A percentile compares a stretch with the other conserved stretches of the same genome.
phyloP scores from a whole-genome alignment of 2,329 filamentous ascomycete genomes.

The Colletotrichum somersetense region DNA sequence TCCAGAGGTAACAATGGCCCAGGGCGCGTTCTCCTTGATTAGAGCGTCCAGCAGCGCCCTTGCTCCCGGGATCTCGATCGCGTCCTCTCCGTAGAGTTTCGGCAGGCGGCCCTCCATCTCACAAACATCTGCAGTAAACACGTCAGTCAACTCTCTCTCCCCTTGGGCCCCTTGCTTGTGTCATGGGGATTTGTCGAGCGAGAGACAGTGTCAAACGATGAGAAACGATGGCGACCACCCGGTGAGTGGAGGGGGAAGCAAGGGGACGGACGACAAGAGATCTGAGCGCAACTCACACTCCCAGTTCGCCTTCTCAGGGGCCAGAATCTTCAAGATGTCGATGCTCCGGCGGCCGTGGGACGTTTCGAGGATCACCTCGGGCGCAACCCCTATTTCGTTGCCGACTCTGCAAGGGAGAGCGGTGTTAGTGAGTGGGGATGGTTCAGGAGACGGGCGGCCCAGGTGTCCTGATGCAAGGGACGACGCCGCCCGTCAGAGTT shows the following conservation, averaged over 20 bases:
- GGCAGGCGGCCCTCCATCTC: constrained; percentile 84
- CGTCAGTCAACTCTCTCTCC: constrained; percentile 13
- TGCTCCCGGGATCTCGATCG: constrained; percentile 87
- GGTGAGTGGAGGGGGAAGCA: constrained; percentile 20
- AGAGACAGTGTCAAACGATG: neutral
- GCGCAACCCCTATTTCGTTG: constrained; percentile 84
- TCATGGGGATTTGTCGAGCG: neutral
- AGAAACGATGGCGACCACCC: neutral
- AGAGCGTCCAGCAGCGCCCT: constrained; percentile 77
- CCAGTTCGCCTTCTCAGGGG: constrained; percentile 89
- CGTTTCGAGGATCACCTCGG: constrained; percentile 86
- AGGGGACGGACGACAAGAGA: constrained; percentile 28
- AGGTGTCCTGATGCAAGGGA: constrained; percentile 27
- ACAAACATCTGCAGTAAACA: constrained; percentile 73
- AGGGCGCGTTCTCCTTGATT: constrained; percentile 72
- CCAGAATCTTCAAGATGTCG: constrained; percentile 83
- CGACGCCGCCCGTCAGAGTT: constrained; percentile 12
- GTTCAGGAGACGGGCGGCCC: neutral
- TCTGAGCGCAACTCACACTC: constrained; percentile 76
- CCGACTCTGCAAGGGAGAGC: constrained; percentile 69
- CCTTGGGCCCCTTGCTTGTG: constrained; percentile 16
- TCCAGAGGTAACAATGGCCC: constrained; percentile 89
- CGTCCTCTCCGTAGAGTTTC: constrained; percentile 80
- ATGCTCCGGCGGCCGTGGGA: constrained; percentile 93
- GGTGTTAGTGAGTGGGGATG: constrained; percentile 42